Percentiles rank a stretch among this genome's conserved stretches.
Conservation (phyloP, 192 early-diverging fungal genomes). For the Coemansia sp. region DNA sequence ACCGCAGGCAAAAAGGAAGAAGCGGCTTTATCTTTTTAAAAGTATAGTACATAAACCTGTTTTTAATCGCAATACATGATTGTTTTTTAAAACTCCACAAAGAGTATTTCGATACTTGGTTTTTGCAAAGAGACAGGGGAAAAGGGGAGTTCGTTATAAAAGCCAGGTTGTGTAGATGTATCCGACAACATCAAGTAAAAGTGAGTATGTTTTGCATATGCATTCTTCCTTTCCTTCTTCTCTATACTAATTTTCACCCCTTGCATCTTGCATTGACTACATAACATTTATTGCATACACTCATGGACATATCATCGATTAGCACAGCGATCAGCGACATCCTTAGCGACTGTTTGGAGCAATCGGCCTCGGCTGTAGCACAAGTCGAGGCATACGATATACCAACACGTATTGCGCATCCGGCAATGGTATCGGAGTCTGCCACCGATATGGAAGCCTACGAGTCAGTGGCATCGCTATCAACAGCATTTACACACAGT, state of each 20-base stretch:
- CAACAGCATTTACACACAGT: conserved; percentile 16
- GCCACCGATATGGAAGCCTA: background rate
- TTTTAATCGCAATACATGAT: background rate
- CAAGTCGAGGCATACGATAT: background rate
- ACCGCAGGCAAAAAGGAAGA: background rate
- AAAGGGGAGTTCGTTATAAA: no score
- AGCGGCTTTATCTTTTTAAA: background rate
- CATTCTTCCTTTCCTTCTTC: no score
- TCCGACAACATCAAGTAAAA: no score
- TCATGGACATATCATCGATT: background rate
- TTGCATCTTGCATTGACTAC: background rate
- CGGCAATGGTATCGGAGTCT: background rate
- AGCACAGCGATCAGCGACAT: background rate
- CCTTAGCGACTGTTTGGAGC: conserved; percentile 9
- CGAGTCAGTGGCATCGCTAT: background rate
- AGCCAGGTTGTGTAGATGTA: no score
- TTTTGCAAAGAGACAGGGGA: no score
- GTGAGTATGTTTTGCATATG: no score
- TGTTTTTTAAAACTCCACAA: background rate
- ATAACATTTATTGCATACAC: background rate
- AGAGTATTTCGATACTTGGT: background rate
- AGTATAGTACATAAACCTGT: background rate
- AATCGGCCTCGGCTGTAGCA: background rate
- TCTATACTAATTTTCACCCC: no score
- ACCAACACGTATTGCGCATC: conserved; percentile 14